A percentile compares a stretch with the other conserved stretches of the same genome.
phyloP scores from a whole-genome alignment of 306 rosid genomes.

The Castanea crenata region DNA sequence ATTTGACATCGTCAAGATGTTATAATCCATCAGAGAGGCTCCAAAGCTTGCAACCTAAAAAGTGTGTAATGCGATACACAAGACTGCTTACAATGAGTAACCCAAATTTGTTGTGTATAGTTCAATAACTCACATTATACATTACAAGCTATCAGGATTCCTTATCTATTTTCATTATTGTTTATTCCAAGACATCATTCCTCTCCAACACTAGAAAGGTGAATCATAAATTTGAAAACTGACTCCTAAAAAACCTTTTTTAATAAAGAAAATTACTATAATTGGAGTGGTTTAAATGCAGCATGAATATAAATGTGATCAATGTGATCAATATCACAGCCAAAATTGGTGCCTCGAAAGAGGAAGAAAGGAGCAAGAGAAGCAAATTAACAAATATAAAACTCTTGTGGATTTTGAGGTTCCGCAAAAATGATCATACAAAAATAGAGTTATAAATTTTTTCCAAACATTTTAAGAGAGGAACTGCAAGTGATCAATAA shows the following conservation, averaged over 20 bases:
- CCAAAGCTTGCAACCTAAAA: slow-evolving; percentile 67
- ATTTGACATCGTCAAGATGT: slow-evolving; percentile 51
- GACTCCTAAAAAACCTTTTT: not conserved
- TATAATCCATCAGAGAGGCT: slow-evolving; percentile 43
- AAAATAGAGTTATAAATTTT: too few species aligned
- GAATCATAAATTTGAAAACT: not conserved
- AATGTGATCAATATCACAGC: not conserved
- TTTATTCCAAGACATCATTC: not conserved
- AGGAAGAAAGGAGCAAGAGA: not conserved
- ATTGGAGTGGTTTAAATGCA: not conserved
- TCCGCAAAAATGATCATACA: too few species aligned
- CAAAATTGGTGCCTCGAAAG: not conserved
- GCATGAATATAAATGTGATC: not conserved
- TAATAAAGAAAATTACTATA: not conserved
- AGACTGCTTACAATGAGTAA: not conserved
- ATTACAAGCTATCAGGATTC: not conserved
- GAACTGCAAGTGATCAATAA: too few species aligned
- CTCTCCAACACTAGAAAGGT: not conserved
- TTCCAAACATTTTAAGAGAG: too few species aligned
- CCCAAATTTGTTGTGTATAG: not conserved
- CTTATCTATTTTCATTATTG: not conserved
- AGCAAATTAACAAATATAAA: not conserved
- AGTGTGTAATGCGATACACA: not conserved
- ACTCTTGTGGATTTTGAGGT: too few species aligned
- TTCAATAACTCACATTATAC: not conserved